phyloP scores from a whole-genome alignment of 306 rosid species.

The Glycine latifolia region DNA sequence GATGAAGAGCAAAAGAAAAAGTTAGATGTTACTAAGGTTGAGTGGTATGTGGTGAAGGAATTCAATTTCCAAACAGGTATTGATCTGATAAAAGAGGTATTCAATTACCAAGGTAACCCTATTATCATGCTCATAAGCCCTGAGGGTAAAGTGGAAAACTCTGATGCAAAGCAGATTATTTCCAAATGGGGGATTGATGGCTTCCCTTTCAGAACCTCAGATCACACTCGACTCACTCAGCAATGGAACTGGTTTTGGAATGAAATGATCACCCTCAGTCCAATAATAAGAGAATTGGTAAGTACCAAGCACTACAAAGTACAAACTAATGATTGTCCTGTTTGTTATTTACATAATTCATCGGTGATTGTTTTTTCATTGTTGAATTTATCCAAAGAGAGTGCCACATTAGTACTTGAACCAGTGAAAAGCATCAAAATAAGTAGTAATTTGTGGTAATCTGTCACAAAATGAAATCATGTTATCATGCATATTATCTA shows the following conservation, averaged over 20 bases:
- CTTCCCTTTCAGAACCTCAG: constrained; percentile 42
- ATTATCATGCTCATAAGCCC: constrained; percentile 42
- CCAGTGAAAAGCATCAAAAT: neutral
- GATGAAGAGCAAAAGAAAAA: neutral
- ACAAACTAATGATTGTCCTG: neutral
- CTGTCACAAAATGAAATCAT: neutral
- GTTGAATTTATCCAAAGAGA: neutral
- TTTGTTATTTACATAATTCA: neutral
- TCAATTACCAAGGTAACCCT: constrained; percentile 17
- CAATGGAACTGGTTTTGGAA: constrained; percentile 52
- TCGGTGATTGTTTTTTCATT: neutral
- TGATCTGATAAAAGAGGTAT: constrained; percentile 32
- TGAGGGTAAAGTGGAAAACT: constrained; percentile 36
- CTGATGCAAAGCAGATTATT: constrained; percentile 43
- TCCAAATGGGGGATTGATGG: constrained; percentile 46
- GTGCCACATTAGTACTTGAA: neutral
- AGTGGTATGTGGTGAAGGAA: constrained; percentile 44
- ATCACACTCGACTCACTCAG: constrained; percentile 31
- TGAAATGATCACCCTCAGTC: constrained; percentile 29
- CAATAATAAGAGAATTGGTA: constrained; percentile 39
- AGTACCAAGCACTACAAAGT: neutral
- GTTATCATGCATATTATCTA: too few species aligned
- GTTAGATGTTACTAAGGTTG: neutral
- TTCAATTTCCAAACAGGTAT: constrained; percentile 17
- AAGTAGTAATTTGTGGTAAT: neutral